These are phyloP conservation scores for Hypoxylon sp. DNA, from an alignment of 2,329 filamentous ascomycete genomes.

Conservation along the genomic window DNA sequence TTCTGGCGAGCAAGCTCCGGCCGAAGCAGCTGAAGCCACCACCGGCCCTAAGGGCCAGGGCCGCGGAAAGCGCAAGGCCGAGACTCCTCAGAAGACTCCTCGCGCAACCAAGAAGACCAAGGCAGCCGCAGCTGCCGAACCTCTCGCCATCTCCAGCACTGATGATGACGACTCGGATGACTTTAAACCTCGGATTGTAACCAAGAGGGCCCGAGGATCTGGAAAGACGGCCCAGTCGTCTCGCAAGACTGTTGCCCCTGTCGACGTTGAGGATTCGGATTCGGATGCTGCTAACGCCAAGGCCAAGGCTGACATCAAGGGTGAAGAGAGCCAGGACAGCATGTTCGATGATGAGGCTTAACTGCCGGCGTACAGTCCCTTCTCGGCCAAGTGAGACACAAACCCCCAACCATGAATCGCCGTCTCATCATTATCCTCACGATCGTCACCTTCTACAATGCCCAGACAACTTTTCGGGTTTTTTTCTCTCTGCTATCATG, in stretches of 20 bases:
- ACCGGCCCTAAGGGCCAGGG: slow-evolving; percentile 13
- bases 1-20: neutral
- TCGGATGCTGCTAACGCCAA: neutral
- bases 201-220: slow-evolving; percentile 6
- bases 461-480: neutral
- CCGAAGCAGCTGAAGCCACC: neutral
- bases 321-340: neutral
- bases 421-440: neutral
- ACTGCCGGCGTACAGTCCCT: neutral
- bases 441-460: neutral
- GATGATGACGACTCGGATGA: slow-evolving; percentile 18
- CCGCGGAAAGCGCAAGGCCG: slow-evolving; percentile 27
- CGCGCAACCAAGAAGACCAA: slow-evolving; percentile 35
- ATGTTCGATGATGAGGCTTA: neutral
- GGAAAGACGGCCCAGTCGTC: slow-evolving; percentile 20
- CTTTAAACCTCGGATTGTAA: slow-evolving; percentile 17
- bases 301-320: neutral
- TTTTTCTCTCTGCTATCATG: neutral
- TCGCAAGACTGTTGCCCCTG: slow-evolving; percentile 3
- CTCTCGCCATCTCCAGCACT: neutral
- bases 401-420: neutral
- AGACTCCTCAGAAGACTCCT: slow-evolving; percentile 7
- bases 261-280: slow-evolving; percentile 6
- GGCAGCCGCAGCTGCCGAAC: neutral
- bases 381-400: neutral